These are phyloP conservation scores for Avena sativa DNA, from an alignment of 176 grass and related monocot species.

Conservation along the genomic window DNA sequence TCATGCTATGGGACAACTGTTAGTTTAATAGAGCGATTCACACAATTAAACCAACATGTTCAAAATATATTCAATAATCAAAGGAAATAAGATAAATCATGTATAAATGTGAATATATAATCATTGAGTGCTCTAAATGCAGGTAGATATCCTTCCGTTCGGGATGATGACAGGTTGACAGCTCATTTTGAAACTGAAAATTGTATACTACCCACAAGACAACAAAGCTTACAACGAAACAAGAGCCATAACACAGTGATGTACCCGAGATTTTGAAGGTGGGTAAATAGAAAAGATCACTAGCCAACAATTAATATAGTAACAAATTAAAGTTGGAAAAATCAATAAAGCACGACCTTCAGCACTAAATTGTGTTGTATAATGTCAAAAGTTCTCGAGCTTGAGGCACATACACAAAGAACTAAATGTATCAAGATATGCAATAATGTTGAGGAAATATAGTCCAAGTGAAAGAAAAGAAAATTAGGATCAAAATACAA, in stretches of 20 bases:
- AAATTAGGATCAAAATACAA: not conserved
- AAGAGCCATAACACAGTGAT: not conserved
- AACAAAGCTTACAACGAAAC: not conserved
- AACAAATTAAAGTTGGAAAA: no score
- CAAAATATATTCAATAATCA: not conserved
- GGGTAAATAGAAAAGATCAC: not conserved
- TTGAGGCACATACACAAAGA: no score
- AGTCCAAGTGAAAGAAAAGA: not conserved
- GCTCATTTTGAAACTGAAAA: not conserved
- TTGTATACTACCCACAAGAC: not conserved
- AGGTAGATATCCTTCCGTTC: not conserved
- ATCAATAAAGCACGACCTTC: no score
- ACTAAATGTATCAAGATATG: not conserved
- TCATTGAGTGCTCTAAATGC: not conserved
- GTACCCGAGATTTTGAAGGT: not conserved
- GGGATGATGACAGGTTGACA: not conserved
- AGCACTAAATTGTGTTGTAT: no score
- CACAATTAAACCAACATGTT: no score
- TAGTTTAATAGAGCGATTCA: no score
- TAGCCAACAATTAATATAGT: no score
- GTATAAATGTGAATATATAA: not conserved
- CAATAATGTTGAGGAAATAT: not conserved
- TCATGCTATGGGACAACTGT: no score
- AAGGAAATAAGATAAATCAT: not conserved
- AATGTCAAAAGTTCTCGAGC: no score